A percentile compares a stretch with the other conserved stretches of the same genome.
phyloP scores from a whole-genome alignment of 2,329 filamentous ascomycete species.

The Leptoxyphium fumago region DNA sequence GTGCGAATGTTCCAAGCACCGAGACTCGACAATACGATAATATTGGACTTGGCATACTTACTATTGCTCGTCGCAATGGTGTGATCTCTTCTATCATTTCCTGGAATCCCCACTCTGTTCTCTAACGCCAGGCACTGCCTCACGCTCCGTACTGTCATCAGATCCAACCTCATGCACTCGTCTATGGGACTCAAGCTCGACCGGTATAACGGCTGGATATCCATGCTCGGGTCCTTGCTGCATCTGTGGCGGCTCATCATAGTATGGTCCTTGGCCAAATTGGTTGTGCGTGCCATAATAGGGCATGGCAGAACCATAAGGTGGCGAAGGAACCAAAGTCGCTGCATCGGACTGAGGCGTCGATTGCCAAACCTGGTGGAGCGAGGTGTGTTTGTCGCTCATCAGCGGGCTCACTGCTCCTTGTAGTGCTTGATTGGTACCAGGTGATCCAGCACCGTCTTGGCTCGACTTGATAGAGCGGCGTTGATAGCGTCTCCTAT shows the following conservation, averaged over 20 bases:
- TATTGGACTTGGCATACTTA: no score
- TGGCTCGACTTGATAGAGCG: not conserved
- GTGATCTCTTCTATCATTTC: no score
- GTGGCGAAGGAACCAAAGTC: not conserved
- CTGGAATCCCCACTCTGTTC: no score
- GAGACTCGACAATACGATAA: no score
- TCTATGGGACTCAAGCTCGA: not conserved
- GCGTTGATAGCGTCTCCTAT: slow-evolving; percentile 1
- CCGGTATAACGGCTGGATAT: not conserved
- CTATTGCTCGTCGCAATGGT: no score
- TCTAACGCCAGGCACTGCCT: no score
- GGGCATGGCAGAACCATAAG: not conserved
- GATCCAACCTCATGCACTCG: not conserved
- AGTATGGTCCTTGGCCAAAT: not conserved
- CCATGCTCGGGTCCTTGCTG: not conserved
- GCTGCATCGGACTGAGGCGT: not conserved
- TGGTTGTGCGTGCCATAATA: not conserved
- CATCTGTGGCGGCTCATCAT: not conserved
- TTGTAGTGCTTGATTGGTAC: not conserved
- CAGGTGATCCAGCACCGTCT: not conserved
- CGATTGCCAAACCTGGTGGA: not conserved
- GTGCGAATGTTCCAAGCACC: no score
- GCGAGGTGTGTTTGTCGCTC: not conserved
- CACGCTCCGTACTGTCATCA: no score
- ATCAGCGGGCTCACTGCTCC: not conserved